Evolutionary conservation across 768 basidiomycete genomes (phyloP).

Genomic region (Lentinula sp.): DNA sequence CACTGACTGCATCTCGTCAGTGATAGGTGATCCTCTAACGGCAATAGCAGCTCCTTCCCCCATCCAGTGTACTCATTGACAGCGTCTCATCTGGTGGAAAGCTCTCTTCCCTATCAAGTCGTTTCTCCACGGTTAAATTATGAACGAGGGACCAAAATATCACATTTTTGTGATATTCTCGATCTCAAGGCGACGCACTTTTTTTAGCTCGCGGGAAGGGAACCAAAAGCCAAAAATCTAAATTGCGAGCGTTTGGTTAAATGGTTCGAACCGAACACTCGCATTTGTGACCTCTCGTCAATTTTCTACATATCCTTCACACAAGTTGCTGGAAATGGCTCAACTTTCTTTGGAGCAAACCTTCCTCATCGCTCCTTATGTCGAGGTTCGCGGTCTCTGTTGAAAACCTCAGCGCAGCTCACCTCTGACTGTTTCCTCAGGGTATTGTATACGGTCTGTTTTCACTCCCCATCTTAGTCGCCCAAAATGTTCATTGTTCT

Average conservation of each 20-base stretch:
- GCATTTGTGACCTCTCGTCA: not conserved
- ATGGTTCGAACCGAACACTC: too few relatives aligned
- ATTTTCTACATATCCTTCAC: not conserved
- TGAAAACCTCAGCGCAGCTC: not conserved
- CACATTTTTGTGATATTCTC: not conserved
- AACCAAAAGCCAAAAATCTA: not conserved
- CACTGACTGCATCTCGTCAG: too few relatives aligned
- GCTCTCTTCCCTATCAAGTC: too few relatives aligned
- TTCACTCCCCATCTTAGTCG: not conserved
- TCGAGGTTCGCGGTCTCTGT: slow-evolving; percentile 10
- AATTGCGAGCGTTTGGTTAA: not conserved
- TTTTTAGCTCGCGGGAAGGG: not conserved
- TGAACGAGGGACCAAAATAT: too few relatives aligned
- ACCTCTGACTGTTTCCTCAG: not conserved
- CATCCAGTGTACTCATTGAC: too few relatives aligned
- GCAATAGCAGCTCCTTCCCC: too few relatives aligned
- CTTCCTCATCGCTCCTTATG: slow-evolving; percentile 13
- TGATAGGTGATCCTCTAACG: too few relatives aligned
- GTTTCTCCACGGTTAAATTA: too few relatives aligned
- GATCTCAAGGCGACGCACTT: not conserved
- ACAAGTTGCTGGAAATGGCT: not conserved
- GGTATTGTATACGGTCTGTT: not conserved
- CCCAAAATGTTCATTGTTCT: not conserved
- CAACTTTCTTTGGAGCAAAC: slow-evolving; percentile 13
- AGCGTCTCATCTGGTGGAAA: too few relatives aligned